phyloP scores from a whole-genome alignment of 331 rosid genomes.

The Ulmus americana region DNA sequence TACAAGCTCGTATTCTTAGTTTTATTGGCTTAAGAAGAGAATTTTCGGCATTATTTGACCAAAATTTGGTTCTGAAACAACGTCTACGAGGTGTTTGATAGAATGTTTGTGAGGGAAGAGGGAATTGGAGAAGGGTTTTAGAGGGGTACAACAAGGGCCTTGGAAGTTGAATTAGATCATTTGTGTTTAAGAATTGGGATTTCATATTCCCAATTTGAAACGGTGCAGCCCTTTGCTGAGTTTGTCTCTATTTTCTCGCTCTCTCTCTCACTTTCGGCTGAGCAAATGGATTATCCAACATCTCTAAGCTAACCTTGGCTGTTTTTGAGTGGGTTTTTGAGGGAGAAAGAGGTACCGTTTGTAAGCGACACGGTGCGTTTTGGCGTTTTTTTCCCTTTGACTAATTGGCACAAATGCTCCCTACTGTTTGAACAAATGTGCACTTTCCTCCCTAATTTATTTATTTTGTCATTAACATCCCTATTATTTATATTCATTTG shows the following conservation, averaged over 20 bases:
- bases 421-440: no score
- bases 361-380: no score
- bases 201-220: conserved; percentile 40
- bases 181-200: conserved; percentile 29
- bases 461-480: no score
- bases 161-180: conserved; percentile 35
- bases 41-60: conserved; percentile 2
- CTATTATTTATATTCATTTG: no score
- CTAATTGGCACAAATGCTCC: no score
- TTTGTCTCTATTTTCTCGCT: conserved; percentile 10
- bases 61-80: conserved; percentile 22
- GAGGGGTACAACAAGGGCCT: conserved; percentile 29
- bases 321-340: background rate
- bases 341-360: background rate
- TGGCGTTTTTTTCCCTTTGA: no score
- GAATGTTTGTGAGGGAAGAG: conserved; percentile 17
- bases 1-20: conserved; percentile 29
- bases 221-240: background rate
- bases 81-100: conserved; percentile 17
- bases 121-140: conserved; percentile 34
- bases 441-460: no score
- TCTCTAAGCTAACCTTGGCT: background rate
- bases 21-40: conserved; percentile 16
- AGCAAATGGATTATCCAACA: background rate
- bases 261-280: background rate